Evolutionary conservation across 78 protist species (phyloP), one percentile per base, ranked within the genome.

Genomic region (Dictyostelium firmibasis): DNA sequence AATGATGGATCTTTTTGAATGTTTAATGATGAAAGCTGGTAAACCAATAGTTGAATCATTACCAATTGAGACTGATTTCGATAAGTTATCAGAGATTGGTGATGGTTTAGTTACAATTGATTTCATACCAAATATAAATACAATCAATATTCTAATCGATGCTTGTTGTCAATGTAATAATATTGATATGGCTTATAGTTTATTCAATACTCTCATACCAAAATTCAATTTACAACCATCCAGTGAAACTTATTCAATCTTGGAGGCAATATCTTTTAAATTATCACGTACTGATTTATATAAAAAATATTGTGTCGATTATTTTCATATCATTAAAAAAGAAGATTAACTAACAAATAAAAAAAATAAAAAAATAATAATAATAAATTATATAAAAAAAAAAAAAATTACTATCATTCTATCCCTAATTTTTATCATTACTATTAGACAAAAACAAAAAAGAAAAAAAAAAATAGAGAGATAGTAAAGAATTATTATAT

Each of bases 251-350:
- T 89, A 47, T 60, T 81, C 88, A 16, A 33, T 35, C 20, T 41
- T 89, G 33, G 94, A 89, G 36, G 94, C 94, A 8, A 67, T 89
- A 0, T 79, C 94, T 41, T 81, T 89, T 14, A 89, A 89, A 70
- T 38, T 35, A 23, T 33, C 31, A 4, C 29, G 47, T 64, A 70
- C 53, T 50, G 86, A 79, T 33, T 10, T 81, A 9, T 89, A 89
- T 38, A 78, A 70, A 16, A 36, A 81, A 89, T 44, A 81, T 50
- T 89, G 94, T 81, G 53, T n/a, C 5, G 53, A 81, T 44, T n/a
- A 78, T 60, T 89, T 89, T 50, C 94, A 89, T 70, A 81, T 89
- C 0, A 69, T 70, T 31, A 89, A 89, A 86, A 81, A 79, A 44
- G 44, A 33, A 25, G 69, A 78, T 43, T 43, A 78, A n/a, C n/a